A percentile compares a stretch with the other conserved stretches of the same genome.
Conservation (phyloP, 1,284 basidiomycete species). For the Exobasidium cylindrosporum region DNA sequence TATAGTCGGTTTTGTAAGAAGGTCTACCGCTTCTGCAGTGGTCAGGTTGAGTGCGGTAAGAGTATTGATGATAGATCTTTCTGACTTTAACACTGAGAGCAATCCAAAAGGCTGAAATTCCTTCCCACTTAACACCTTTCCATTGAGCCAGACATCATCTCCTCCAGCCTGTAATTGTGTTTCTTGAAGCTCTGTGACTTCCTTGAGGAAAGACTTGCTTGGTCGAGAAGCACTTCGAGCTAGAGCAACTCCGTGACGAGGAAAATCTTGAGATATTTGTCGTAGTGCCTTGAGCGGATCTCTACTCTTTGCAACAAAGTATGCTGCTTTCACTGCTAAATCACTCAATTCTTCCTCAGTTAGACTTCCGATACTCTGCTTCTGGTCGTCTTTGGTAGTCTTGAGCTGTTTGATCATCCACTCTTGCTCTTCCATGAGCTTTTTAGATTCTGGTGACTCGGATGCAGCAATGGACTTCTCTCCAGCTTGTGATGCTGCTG, state of each 20-base stretch:
- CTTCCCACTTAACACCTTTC: constrained; percentile 20
- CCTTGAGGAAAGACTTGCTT: constrained; percentile 22
- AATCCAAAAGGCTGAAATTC: constrained; percentile 57
- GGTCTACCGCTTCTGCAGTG: constrained; percentile 65
- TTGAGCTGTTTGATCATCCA: constrained; percentile 23
- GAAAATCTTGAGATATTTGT: constrained; percentile 49
- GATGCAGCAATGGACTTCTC: not conserved
- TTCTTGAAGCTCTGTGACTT: constrained; percentile 22
- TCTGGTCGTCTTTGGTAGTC: constrained; percentile 4
- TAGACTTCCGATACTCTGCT: constrained; percentile 18
- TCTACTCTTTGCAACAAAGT: constrained; percentile 29
- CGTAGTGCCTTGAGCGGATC: constrained; percentile 45
- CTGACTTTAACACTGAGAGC: constrained; percentile 64
- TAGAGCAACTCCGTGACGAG: constrained; percentile 31
- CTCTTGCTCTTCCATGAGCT: constrained; percentile 2
- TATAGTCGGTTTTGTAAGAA: constrained; percentile 59
- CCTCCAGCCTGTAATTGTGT: constrained; percentile 32
- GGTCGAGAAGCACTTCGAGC: constrained; percentile 20
- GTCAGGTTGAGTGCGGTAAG: constrained; percentile 67
- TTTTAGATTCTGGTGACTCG: constrained; percentile 2
- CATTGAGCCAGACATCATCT: constrained; percentile 50
- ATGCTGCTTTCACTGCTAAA: constrained; percentile 34
- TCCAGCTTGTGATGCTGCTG: not conserved
- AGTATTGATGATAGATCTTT: constrained; percentile 65
- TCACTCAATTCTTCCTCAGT: constrained; percentile 21